A percentile compares a stretch with the other conserved stretches of the same genome.
Conservation (phyloP, 495 filamentous ascomycete genomes). For the Aspergillus olivimuriae region DNA sequence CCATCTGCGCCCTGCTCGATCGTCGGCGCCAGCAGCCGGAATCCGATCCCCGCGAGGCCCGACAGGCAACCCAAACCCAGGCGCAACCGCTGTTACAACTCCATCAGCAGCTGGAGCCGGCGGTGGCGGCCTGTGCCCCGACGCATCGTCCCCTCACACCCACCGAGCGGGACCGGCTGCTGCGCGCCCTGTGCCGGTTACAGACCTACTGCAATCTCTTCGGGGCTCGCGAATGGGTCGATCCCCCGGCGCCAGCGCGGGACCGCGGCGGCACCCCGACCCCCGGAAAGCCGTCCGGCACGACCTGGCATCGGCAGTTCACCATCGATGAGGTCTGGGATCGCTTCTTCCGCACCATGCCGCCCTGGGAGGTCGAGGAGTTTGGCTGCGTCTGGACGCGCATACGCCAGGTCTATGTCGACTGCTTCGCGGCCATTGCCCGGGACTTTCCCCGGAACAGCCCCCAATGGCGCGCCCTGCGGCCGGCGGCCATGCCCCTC, state of each 20-base stretch:
- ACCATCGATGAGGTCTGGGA: slow-evolving; percentile 9
- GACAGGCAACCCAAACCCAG: too few species aligned
- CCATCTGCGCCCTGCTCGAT: slow-evolving; percentile 9
- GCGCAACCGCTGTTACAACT: background rate
- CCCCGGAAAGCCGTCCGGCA: background rate
- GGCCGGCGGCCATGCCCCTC: slow-evolving; percentile 1
- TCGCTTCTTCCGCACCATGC: slow-evolving; percentile 10
- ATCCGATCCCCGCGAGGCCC: background rate
- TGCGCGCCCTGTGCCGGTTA: slow-evolving; percentile 15
- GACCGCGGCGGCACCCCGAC: background rate
- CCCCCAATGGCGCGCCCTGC: slow-evolving; percentile 5
- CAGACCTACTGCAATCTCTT: slow-evolving; percentile 15
- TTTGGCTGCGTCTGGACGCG: slow-evolving; percentile 11
- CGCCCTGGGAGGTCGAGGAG: slow-evolving; percentile 16
- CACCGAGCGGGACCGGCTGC: slow-evolving; percentile 8
- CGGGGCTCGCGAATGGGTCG: slow-evolving; percentile 10
- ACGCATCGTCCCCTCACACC: too few species aligned
- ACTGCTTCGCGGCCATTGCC: slow-evolving; percentile 5
- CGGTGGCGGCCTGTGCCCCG: too few species aligned
- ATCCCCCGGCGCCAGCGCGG: background rate
- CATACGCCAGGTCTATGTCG: slow-evolving; percentile 6
- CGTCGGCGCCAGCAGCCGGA: slow-evolving; percentile 4
- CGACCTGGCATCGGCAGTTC: slow-evolving; percentile 13
- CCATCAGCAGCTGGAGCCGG: background rate
- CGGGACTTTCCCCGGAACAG: slow-evolving; percentile 5